These are phyloP conservation scores for Lipomyces starkeyi DNA, from an alignment of 805 yeast genomes.

Conservation along the genomic window DNA sequence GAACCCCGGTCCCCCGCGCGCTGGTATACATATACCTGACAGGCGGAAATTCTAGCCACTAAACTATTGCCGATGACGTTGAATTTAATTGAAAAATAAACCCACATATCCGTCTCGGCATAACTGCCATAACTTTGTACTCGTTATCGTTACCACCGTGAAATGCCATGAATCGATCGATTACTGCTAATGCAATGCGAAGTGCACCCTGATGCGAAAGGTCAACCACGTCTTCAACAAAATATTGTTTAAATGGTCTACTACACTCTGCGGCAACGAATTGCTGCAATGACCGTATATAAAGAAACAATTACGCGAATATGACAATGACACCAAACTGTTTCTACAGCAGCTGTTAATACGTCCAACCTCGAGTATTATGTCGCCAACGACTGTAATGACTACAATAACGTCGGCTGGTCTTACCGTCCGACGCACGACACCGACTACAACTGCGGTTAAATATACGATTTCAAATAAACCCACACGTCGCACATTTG, in stretches of 20 bases:
- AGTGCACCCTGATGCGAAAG: no score
- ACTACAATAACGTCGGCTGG: slow-evolving; percentile 9
- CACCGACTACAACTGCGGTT: slow-evolving; percentile 27
- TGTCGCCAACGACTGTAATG: neutral
- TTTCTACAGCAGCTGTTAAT: neutral
- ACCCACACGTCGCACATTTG: slow-evolving; percentile 8
- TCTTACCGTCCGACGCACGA: slow-evolving; percentile 17
- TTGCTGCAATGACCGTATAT: neutral
- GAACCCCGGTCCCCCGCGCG: slow-evolving; percentile 22
- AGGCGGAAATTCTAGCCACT: slow-evolving; percentile 47
- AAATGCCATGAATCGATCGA: no score
- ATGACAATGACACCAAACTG: neutral
- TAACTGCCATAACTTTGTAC: no score
- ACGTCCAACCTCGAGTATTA: neutral
- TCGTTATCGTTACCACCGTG: no score
- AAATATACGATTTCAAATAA: slow-evolving; percentile 27
- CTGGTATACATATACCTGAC: slow-evolving; percentile 33
- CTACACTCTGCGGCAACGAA: neutral
- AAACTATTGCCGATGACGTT: slow-evolving; percentile 46
- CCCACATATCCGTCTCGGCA: no score
- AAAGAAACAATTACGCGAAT: neutral
- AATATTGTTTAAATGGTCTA: neutral
- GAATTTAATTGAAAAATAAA: no score
- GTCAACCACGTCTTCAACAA: no score
- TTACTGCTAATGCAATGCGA: no score